These are phyloP conservation scores for Ophiocordyceps australis DNA, from an alignment of 2,329 filamentous ascomycete genomes.

Conservation along the genomic window DNA sequence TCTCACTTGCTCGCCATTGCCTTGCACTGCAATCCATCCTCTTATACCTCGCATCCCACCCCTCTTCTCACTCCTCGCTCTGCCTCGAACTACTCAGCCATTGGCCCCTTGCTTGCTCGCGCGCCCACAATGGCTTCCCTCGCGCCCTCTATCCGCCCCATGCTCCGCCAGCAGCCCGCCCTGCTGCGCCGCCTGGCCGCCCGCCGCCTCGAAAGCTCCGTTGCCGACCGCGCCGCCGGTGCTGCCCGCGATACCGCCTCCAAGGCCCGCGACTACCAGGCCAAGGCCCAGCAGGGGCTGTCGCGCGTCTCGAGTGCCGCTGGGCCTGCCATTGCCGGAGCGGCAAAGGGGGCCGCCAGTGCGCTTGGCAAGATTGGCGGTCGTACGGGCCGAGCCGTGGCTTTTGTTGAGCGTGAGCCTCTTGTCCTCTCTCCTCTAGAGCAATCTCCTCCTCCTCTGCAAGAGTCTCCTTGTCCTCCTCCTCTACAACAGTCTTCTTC, in stretches of 20 bases:
- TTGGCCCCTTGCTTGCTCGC: slow-evolving; percentile 19
- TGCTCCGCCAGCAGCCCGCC: no score
- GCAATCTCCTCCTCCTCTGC: slow-evolving; percentile 72
- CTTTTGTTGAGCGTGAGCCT: slow-evolving; percentile 70
- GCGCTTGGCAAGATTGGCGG: slow-evolving; percentile 66
- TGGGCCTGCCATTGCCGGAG: slow-evolving; percentile 57
- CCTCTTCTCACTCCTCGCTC: slow-evolving; percentile 4
- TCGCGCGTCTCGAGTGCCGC: slow-evolving; percentile 67
- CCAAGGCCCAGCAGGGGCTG: slow-evolving; percentile 67
- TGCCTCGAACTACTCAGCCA: no score
- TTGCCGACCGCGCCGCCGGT: slow-evolving; percentile 21
- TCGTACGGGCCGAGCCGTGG: slow-evolving; percentile 60
- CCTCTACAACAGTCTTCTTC: no score
- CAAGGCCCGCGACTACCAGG: slow-evolving; percentile 25
- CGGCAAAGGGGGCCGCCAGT: slow-evolving; percentile 46
- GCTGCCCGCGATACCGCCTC: slow-evolving; percentile 17
- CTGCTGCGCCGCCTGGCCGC: slow-evolving; percentile 26
- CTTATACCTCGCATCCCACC: slow-evolving; percentile 8
- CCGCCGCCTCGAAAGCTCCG: slow-evolving; percentile 43
- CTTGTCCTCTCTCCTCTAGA: neutral
- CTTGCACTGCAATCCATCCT: no score
- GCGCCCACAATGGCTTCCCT: no score
- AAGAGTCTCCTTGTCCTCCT: slow-evolving; percentile 79
- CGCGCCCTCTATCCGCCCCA: no score
- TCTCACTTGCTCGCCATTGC: no score